Evolutionary conservation across 1,284 basidiomycete species (phyloP).

Genomic region (Xerocomus amazonicus): DNA sequence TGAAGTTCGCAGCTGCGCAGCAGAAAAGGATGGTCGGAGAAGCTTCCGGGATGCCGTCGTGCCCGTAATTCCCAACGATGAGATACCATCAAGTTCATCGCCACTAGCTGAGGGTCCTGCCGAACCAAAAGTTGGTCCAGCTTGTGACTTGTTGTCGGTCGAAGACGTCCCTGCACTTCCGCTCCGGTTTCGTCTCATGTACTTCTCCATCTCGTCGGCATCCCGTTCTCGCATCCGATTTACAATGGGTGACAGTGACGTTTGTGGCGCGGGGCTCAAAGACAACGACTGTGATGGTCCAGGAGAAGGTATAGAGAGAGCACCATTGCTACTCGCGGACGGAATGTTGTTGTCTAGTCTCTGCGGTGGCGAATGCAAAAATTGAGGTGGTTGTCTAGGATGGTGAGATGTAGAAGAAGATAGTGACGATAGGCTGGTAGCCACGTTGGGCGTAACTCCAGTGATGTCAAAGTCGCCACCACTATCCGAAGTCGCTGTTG

Average conservation of each 20-base stretch:
- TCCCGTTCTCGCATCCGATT: constrained; percentile 75
- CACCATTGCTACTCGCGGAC: constrained; percentile 43
- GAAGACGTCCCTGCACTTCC: constrained; percentile 69
- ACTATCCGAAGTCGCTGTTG: constrained; percentile 70
- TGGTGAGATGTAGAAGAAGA: constrained; percentile 42
- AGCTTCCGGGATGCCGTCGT: constrained; percentile 54
- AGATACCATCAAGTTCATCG: constrained; percentile 51
- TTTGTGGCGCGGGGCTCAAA: constrained; percentile 31
- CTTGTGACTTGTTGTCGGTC: constrained; percentile 63
- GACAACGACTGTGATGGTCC: constrained; percentile 39
- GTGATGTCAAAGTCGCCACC: constrained; percentile 58
- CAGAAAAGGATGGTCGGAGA: constrained; percentile 70
- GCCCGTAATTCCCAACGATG: constrained; percentile 47
- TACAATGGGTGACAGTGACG: constrained; percentile 66
- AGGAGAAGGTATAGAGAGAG: constrained; percentile 44
- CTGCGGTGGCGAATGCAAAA: constrained; percentile 41
- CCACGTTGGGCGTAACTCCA: constrained; percentile 36
- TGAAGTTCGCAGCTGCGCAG: constrained; percentile 63
- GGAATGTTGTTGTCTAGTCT: constrained; percentile 29
- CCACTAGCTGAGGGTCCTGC: constrained; percentile 47
- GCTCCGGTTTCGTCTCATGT: constrained; percentile 72
- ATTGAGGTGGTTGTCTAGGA: constrained; percentile 52
- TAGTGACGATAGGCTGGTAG: constrained; percentile 48
- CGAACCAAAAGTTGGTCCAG: constrained; percentile 45
- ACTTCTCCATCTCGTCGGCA: constrained; percentile 81